phyloP scores from a whole-genome alignment of 176 grass and related monocot species.

The Cenchrus fungigraminus region DNA sequence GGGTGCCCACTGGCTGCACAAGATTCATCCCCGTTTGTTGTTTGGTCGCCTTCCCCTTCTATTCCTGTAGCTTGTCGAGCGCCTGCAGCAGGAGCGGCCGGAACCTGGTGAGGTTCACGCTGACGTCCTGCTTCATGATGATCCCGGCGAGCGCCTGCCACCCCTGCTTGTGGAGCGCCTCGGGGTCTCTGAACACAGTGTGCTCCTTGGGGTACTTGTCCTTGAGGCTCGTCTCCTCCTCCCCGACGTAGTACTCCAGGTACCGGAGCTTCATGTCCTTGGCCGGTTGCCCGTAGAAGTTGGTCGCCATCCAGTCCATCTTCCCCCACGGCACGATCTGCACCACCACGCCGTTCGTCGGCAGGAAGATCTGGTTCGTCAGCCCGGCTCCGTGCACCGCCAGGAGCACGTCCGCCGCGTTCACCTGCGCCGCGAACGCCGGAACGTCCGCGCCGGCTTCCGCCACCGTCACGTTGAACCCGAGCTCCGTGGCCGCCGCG shows the following conservation, averaged over 20 bases:
- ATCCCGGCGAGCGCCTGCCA: conserved; percentile 53
- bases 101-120: conserved; percentile 58
- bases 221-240: conserved; percentile 71
- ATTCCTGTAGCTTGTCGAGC: conserved; percentile 67
- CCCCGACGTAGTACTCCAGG: conserved; percentile 66
- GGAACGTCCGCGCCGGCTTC: conserved; percentile 52
- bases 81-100: conserved; percentile 49
- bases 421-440: conserved; percentile 57
- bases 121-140: conserved; percentile 88
- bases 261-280: conserved; percentile 66
- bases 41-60: not conserved
- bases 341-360: conserved; percentile 43
- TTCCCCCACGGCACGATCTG: conserved; percentile 87
- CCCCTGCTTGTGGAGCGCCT: conserved; percentile 53
- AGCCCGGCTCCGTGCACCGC: conserved; percentile 72
- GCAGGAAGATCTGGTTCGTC: conserved; percentile 69
- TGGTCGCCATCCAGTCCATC: conserved; percentile 78
- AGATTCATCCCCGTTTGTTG: not conserved
- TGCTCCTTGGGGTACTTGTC: conserved; percentile 66
- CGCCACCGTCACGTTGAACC: conserved; percentile 66
- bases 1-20: not conserved
- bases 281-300: conserved; percentile 58
- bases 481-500: conserved; percentile 30
- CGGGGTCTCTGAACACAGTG: conserved; percentile 65
- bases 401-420: conserved; percentile 58